Base-by-base conservation (phyloP, 2,329 filamentous ascomycete genomes). In the Kalmusia sp. region DNA sequence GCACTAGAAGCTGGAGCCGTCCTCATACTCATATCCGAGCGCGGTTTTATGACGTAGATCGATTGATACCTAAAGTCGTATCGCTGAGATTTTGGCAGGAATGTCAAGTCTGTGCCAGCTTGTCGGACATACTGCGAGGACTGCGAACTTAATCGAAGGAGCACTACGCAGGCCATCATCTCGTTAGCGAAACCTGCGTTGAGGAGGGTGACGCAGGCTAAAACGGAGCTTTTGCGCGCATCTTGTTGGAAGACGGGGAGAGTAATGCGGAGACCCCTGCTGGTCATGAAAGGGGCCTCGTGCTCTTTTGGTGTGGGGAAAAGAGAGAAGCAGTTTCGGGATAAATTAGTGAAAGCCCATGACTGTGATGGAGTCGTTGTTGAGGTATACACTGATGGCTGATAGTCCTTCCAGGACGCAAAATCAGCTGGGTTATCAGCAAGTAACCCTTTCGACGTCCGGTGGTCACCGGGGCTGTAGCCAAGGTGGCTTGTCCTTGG, bases 271-370 rank as follows among this genome's bases (percentile, higher is more conserved):
- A 53, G 15, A 2, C 50, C 50, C 5, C 50, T 43, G 19, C 50
- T 53, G 12, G 50, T 53, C 37, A 53, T 33, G 27, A 22, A 44
- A 2, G 50, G 50, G 3, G 50, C 43, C 15, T 53, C 50, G 28
- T 53, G 50, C 4, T 41, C 34, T 12, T 14, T 39, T 6, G 50
- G 37, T 14, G 34, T 22, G 15, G 17, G 25, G 6, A 53, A 37
- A 3, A 48, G 12, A 7, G 24, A 35, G 6, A 27, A 47, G 17
- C 22, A 40, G 28, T 52, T 21, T 15, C 33, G 21, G 4, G 33
- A 39, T 12, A 52, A 34, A 19, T 45, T 28, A 3, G 35, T 15
- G 27, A 39, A 52, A 9, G 24, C 34, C 49, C 49, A 52, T 22
- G 40, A 21, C 27, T n/a, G 30, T n/a, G 15, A 14, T 14, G 27